Evolutionary conservation across 1,284 basidiomycete genomes (phyloP).

Genomic region (Puccinia novopanici): DNA sequence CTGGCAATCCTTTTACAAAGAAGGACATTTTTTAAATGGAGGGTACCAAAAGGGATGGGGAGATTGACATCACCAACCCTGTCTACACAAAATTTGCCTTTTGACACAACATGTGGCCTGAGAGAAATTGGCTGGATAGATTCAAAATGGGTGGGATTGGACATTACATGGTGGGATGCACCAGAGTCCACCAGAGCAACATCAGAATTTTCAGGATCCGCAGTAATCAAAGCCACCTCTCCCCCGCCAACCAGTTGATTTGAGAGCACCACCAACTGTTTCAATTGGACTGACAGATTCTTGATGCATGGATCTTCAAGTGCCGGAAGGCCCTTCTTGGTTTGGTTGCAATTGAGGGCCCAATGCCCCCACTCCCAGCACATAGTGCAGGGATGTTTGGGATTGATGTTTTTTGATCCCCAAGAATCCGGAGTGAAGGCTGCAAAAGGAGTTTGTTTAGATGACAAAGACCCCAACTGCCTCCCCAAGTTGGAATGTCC

Average conservation of each 20-base stretch:
- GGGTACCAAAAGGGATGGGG: not conserved
- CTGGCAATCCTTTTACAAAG: not conserved
- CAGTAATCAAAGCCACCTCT: not conserved
- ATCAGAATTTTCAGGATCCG: not conserved
- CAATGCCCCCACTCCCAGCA: slow-evolving; percentile 6
- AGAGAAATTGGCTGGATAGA: not conserved
- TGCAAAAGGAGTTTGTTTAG: not conserved
- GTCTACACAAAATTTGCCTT: not conserved
- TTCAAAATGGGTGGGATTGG: too few relatives aligned
- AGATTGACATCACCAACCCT: not conserved
- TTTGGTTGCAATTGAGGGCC: not conserved
- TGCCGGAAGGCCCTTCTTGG: not conserved
- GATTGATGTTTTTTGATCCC: not conserved
- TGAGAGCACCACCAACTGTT: not conserved
- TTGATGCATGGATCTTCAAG: not conserved
- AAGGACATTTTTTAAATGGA: not conserved
- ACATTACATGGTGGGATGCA: slow-evolving; percentile 13
- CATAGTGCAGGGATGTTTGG: not conserved
- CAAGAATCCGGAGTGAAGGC: not conserved
- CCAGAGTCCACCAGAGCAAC: not conserved
- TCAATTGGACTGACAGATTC: not conserved
- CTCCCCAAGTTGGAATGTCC: too few relatives aligned
- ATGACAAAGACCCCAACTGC: too few relatives aligned
- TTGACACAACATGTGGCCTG: not conserved
- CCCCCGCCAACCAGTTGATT: not conserved